Evolutionary conservation across 495 filamentous ascomycete species (phyloP).

Genomic region (Podospora sp.): DNA sequence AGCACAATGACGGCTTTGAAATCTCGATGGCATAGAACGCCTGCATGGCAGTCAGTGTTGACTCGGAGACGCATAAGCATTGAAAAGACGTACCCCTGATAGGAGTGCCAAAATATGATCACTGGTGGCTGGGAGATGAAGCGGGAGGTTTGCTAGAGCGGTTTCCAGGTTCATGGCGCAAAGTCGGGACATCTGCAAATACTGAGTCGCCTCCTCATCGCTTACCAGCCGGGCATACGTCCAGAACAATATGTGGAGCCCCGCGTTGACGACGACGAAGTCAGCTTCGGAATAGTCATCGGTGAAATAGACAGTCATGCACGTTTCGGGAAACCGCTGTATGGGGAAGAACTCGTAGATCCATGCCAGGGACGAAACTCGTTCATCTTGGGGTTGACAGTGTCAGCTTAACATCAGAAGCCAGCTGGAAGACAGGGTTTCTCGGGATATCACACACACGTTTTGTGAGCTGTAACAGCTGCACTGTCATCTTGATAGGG

Average conservation of each 20-base stretch:
- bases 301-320: slow-evolving; percentile 59
- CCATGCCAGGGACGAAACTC: slow-evolving; percentile 31
- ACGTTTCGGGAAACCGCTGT: slow-evolving; percentile 56
- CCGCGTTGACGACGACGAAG: slow-evolving; percentile 58
- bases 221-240: slow-evolving; percentile 40
- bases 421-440: too few species aligned
- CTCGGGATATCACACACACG: slow-evolving; percentile 1
- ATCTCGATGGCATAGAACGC: slow-evolving; percentile 60
- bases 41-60: slow-evolving; percentile 13
- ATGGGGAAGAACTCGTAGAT: slow-evolving; percentile 45
- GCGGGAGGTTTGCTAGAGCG: slow-evolving; percentile 54
- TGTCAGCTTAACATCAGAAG: background rate
- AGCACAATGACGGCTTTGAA: slow-evolving; percentile 63
- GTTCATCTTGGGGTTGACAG: background rate
- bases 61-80: background rate
- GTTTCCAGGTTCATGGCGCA: slow-evolving; percentile 61
- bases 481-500: slow-evolving; percentile 23
- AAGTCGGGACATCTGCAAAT: slow-evolving; percentile 39
- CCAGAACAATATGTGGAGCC: slow-evolving; percentile 57
- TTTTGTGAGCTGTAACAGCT: slow-evolving; percentile 26
- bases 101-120: slow-evolving; percentile 61
- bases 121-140: slow-evolving; percentile 57
- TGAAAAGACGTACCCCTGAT: slow-evolving; percentile 47
- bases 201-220: slow-evolving; percentile 26
- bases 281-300: slow-evolving; percentile 54